Evolutionary conservation across 495 filamentous ascomycete species (phyloP).

Genomic region (Aspergillus incahuasiensis): DNA sequence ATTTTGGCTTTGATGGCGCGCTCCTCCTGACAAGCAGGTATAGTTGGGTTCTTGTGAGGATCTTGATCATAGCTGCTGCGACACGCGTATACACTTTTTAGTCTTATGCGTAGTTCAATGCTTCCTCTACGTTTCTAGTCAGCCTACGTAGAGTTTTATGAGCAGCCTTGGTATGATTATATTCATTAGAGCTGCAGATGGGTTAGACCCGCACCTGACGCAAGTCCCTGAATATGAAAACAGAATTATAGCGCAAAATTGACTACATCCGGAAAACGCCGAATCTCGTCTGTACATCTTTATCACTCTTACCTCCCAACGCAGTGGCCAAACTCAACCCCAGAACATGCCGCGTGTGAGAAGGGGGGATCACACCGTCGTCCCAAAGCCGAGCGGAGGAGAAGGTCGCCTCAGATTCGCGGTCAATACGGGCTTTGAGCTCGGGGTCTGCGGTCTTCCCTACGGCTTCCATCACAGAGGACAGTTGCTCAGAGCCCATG

Average conservation of each 20-base stretch:
- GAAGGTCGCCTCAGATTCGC: slow-evolving; percentile 84
- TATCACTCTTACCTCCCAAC: slow-evolving; percentile 57
- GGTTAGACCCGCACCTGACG: background rate
- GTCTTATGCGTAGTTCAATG: no score
- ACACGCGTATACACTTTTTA: no score
- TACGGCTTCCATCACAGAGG: slow-evolving; percentile 90
- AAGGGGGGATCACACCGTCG: slow-evolving; percentile 88
- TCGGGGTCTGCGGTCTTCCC: slow-evolving; percentile 78
- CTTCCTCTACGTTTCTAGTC: no score
- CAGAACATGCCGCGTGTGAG: slow-evolving; percentile 78
- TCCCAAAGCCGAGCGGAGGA: slow-evolving; percentile 91
- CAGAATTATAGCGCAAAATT: background rate
- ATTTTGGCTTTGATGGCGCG: no score
- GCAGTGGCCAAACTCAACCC: slow-evolving; percentile 79
- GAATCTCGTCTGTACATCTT: slow-evolving; percentile 67
- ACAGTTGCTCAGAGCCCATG: slow-evolving; percentile 93
- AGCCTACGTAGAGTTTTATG: no score
- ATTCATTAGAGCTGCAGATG: background rate
- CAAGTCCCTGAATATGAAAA: background rate
- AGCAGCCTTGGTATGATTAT: no score
- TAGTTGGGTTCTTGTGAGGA: no score
- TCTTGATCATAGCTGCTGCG: no score
- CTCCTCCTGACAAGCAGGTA: no score
- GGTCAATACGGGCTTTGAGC: slow-evolving; percentile 79
- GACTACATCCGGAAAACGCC: slow-evolving; percentile 93